These are phyloP conservation scores for Trypanosoma congolense DNA, from an alignment of 208 protist genomes.

Conservation along the genomic window DNA sequence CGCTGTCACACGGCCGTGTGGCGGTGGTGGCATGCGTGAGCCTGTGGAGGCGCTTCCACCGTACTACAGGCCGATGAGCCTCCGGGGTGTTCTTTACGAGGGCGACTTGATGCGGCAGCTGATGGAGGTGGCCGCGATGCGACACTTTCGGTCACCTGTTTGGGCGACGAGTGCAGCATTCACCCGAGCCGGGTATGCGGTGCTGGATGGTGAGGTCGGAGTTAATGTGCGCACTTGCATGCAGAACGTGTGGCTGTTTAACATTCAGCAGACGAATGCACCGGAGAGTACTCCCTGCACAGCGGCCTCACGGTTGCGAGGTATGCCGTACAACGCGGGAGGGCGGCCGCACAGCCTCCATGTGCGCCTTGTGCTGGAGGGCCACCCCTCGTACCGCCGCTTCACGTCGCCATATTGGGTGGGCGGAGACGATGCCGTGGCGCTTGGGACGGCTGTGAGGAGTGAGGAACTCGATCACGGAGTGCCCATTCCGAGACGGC, in stretches of 20 bases:
- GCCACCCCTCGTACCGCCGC: constrained; percentile 19
- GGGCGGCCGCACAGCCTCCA: constrained; percentile 4
- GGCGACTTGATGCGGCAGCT: constrained; percentile 23
- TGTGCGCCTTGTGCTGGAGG: constrained; percentile 1
- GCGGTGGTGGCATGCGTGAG: neutral
- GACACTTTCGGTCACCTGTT: constrained; percentile 39
- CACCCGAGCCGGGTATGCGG: constrained; percentile 8
- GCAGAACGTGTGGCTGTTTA: constrained; percentile 29
- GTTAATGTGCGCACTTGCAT: constrained; percentile 11
- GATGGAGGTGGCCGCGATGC: constrained; percentile 7
- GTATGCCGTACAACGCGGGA: constrained; percentile 5
- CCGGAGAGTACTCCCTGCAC: neutral
- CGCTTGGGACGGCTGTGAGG: constrained; percentile 26
- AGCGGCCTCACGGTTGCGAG: neutral
- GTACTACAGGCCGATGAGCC: constrained; percentile 19
- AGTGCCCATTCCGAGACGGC: constrained; percentile 2
- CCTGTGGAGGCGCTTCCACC: neutral
- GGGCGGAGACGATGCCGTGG: constrained; percentile 15
- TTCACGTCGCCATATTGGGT: constrained; percentile 33
- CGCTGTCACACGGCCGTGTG: neutral
- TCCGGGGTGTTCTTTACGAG: constrained; percentile 21
- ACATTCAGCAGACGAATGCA: constrained; percentile 53
- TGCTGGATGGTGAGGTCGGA: constrained; percentile 24
- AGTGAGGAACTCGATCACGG: constrained; percentile 22
- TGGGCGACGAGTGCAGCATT: constrained; percentile 32